These are phyloP conservation scores for Leersia perrieri DNA, from an alignment of 176 grass and related monocot species.

Conservation along the genomic window DNA sequence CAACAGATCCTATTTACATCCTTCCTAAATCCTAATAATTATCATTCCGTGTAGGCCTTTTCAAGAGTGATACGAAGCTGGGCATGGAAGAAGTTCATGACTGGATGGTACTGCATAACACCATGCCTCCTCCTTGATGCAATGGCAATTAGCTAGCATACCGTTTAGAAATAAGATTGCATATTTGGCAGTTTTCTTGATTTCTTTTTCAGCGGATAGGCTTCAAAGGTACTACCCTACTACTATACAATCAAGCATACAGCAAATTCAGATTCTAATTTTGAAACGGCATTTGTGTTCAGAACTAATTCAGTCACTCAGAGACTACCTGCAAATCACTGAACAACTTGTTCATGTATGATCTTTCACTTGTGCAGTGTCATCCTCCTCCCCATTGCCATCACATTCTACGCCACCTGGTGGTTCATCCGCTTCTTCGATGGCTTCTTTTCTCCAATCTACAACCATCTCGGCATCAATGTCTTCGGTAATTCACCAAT, in stretches of 20 bases:
- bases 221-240: neutral
- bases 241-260: neutral
- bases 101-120: conserved; percentile 50
- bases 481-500: conserved; percentile 46
- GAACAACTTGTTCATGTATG: neutral
- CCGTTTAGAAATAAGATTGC: too few relatives aligned
- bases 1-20: neutral
- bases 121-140: neutral
- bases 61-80: conserved; percentile 64
- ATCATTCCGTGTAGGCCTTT: conserved; percentile 35
- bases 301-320: too few relatives aligned
- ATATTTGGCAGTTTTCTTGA: neutral
- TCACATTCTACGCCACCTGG: conserved; percentile 80
- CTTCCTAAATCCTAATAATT: neutral
- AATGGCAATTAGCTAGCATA: neutral
- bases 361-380: conserved; percentile 35
- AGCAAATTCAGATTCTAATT: neutral
- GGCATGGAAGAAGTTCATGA: conserved; percentile 75
- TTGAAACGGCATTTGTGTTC: neutral
- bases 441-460: conserved; percentile 85
- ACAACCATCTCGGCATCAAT: conserved; percentile 64
- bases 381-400: conserved; percentile 72
- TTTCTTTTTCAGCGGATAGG: neutral
- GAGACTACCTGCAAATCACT: too few relatives aligned
- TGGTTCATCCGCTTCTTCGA: conserved; percentile 81